A percentile compares a stretch with the other conserved stretches of the same genome.
Conservation (phyloP, 305 asterid genomes). For the Fraxinus dipetala region DNA sequence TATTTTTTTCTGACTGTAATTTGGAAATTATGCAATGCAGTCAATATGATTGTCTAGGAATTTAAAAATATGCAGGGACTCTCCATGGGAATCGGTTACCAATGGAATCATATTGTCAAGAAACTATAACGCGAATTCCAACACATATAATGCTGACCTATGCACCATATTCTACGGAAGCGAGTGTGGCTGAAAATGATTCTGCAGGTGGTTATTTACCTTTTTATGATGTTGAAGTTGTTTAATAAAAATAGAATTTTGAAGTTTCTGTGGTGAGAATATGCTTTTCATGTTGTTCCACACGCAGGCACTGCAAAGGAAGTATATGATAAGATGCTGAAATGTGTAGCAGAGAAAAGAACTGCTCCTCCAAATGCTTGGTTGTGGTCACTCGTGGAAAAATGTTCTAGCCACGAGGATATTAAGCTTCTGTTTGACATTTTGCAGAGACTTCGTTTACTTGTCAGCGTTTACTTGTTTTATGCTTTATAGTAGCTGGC, state of each 20-base stretch:
- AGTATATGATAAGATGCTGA: conserved; percentile 61
- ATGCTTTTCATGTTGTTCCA: conserved; percentile 25
- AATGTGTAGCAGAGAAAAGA: conserved; percentile 48
- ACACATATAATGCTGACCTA: conserved; percentile 26
- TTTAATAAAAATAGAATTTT: not conserved
- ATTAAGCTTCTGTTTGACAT: conserved; percentile 65
- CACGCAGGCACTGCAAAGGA: conserved; percentile 69
- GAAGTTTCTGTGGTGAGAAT: conserved; percentile 4
- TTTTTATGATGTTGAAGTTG: conserved; percentile 2
- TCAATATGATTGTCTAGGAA: not conserved
- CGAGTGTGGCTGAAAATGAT: conserved; percentile 30
- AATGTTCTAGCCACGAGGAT: conserved; percentile 66
- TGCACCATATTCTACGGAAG: conserved; percentile 51
- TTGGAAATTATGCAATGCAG: not conserved
- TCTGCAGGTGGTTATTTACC: conserved; percentile 49
- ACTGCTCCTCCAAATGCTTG: conserved; percentile 87
- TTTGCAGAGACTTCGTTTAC: conserved; percentile 65
- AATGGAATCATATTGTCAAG: conserved; percentile 19
- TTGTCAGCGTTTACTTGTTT: conserved; percentile 54
- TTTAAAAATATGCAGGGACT: conserved; percentile 35
- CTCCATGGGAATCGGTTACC: conserved; percentile 22
- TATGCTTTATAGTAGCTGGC: conserved; percentile 9
- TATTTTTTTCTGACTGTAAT: not conserved
- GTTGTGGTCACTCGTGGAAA: conserved; percentile 72
- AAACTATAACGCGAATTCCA: conserved; percentile 18